Base-by-base conservation (phyloP, 2,329 filamentous ascomycete species). In the Fusarium guadeloupense region DNA sequence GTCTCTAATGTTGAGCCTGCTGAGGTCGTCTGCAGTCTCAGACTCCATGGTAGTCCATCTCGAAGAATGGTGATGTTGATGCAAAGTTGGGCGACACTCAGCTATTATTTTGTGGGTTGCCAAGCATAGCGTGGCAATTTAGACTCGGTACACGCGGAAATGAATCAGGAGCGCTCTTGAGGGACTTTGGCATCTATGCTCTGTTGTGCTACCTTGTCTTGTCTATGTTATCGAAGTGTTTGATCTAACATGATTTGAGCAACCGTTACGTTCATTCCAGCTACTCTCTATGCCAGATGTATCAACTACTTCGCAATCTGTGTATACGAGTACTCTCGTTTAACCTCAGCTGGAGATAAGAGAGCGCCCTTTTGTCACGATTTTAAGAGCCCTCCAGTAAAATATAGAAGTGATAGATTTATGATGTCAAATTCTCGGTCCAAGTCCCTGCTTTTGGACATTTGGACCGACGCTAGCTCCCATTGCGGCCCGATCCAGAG, bases 1-100 rank as follows among this genome's bases (percentile, higher is more conserved):
- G n/a, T 76, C 73, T 41, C 88, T 81, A 9, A 83, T 85, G 6
- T 77, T 73, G 13, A 64, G 52, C 43, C 74, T 73, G 9, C 74
- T 74, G 37, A 66, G 49, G 14, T 64, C 64, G 10, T 58, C 39
- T 30, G 47, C 45, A 16, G 45, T 31, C 13, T 58, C 48, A 19
- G 55, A 43, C 41, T 61, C 48, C 63, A 66, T 66, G 14, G n/a
- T 59, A 30, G 10, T 10, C 34, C 34, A n/a, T 54, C 33, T 26
- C 19, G 9, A 23, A 38, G 17, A 20, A 21, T 13, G 9, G 14
- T 53, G 50, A 10, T 56, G 20, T 20, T 28, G 23, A 17, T 20
- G 21, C 23, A 19, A n/a, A 23, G 52, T 54, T 19, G n/a, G n/a
- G n/a, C 16, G 30, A 8, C 21, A 17, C 26, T 39, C 31, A 16